phyloP scores from a whole-genome alignment of 2,329 filamentous ascomycete genomes.

The Acrocalymma vagum region DNA sequence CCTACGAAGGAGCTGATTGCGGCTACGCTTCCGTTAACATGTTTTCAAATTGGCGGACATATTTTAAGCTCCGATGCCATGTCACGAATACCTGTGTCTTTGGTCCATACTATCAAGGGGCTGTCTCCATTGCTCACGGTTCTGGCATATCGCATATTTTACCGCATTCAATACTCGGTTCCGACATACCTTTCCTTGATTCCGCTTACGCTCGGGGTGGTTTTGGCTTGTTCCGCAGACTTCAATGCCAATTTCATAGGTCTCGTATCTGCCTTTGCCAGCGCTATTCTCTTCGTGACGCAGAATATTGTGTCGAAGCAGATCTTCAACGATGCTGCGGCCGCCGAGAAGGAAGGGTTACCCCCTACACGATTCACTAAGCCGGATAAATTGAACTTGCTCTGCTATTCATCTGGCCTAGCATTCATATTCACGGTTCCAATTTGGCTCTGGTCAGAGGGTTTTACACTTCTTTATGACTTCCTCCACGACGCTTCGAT shows the following conservation, averaged over 20 bases:
- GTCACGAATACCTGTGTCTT: slow-evolving; percentile 91
- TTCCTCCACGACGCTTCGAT: slow-evolving; percentile 84
- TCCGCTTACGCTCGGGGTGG: slow-evolving; percentile 93
- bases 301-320: slow-evolving; percentile 99
- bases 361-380: slow-evolving; percentile 71
- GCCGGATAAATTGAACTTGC: slow-evolving; percentile 93
- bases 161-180: slow-evolving; percentile 84
- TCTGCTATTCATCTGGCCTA: slow-evolving; percentile 95
- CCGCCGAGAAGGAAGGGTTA: slow-evolving; percentile 77
- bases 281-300: slow-evolving; percentile 94
- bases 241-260: slow-evolving; percentile 89
- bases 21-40: slow-evolving; percentile 88
- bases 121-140: slow-evolving; percentile 96
- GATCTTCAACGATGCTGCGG: slow-evolving; percentile 92
- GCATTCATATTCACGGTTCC: slow-evolving; percentile 89
- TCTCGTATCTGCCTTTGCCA: slow-evolving; percentile 86
- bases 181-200: slow-evolving; percentile 80
- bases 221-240: slow-evolving; percentile 93
- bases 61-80: slow-evolving; percentile 94
- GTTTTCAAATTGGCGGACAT: slow-evolving; percentile 93
- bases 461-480: slow-evolving; percentile 77
- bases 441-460: slow-evolving; percentile 94
- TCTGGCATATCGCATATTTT: slow-evolving; percentile 87
- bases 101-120: slow-evolving; percentile 98
- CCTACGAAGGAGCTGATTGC: slow-evolving; percentile 83